These are phyloP conservation scores for Allomyces macrogynus DNA, from an alignment of 192 early-diverging fungal species.

Conservation along the genomic window DNA sequence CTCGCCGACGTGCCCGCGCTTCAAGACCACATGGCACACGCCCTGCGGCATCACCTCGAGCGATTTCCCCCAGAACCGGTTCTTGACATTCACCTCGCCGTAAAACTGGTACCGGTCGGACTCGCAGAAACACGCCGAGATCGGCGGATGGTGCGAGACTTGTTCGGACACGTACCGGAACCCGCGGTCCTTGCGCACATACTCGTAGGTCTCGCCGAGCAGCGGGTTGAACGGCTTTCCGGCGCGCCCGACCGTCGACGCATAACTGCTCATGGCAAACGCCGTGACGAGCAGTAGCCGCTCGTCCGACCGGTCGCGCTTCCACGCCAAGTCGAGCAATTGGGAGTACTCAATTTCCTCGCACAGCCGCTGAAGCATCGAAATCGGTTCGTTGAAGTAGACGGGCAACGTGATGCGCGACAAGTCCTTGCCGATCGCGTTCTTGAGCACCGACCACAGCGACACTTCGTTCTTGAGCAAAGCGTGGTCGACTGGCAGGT, in stretches of 20 bases:
- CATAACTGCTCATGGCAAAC: slow-evolving; percentile 75
- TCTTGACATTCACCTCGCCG: slow-evolving; percentile 69
- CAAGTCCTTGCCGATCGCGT: slow-evolving; percentile 70
- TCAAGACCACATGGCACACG: slow-evolving; percentile 56
- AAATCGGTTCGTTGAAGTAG: slow-evolving; percentile 17
- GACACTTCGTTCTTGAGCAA: slow-evolving; percentile 26
- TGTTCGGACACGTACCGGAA: slow-evolving; percentile 73
- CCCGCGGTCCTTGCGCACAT: slow-evolving; percentile 51
- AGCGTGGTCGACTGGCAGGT: slow-evolving; percentile 27
- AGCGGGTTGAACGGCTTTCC: slow-evolving; percentile 81
- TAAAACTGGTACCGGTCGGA: slow-evolving; percentile 59
- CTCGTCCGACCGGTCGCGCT: slow-evolving; percentile 26
- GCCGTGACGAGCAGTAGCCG: slow-evolving; percentile 63
- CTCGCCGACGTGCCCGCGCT: slow-evolving; percentile 27
- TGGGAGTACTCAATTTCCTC: slow-evolving; percentile 76
- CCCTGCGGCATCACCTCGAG: slow-evolving; percentile 64
- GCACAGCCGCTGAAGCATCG: slow-evolving; percentile 46
- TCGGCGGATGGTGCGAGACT: slow-evolving; percentile 74
- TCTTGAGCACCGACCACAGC: slow-evolving; percentile 72
- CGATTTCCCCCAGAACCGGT: slow-evolving; percentile 68
- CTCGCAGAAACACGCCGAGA: slow-evolving; percentile 71
- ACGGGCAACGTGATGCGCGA: slow-evolving; percentile 67
- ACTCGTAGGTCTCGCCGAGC: slow-evolving; percentile 77
- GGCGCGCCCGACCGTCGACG: slow-evolving; percentile 55
- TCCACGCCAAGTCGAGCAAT: slow-evolving; percentile 49